Evolutionary conservation across 495 filamentous ascomycete genomes (phyloP).

Genomic region (Bacidia gigantensis): DNA sequence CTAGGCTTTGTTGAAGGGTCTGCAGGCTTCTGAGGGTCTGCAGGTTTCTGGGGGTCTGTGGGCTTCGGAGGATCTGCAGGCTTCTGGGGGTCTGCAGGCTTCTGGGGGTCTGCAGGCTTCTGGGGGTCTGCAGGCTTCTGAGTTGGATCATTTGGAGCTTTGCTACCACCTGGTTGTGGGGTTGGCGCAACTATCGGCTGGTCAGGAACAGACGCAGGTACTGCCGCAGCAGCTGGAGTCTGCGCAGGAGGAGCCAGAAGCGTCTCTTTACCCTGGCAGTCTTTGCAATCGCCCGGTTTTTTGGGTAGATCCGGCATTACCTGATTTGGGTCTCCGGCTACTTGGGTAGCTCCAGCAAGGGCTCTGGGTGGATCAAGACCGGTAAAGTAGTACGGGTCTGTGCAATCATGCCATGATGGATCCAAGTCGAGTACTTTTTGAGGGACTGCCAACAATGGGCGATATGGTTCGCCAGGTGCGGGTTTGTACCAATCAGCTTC

Average conservation of each 20-base stretch:
- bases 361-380: slow-evolving; percentile 4
- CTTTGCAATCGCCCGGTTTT: background rate
- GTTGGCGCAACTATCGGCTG: background rate
- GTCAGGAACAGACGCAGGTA: background rate
- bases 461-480: slow-evolving; percentile 2
- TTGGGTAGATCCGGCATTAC: background rate
- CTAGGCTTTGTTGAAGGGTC: background rate
- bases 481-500: slow-evolving; percentile 3
- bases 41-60: background rate
- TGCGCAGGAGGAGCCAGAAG: background rate
- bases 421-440: background rate
- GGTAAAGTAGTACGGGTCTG: background rate
- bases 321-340: background rate
- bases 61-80: background rate
- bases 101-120: background rate
- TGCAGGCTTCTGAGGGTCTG: background rate
- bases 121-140: background rate
- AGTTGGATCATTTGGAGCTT: too few relatives aligned
- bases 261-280: background rate
- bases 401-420: slow-evolving; percentile 1
- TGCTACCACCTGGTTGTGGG: background rate
- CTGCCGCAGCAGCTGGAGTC: background rate
- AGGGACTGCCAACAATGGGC: slow-evolving; percentile 1
- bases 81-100: background rate
- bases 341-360: background rate